A percentile compares a stretch with the other conserved stretches of the same genome.
Evolutionary conservation across 2,329 filamentous ascomycete genomes (phyloP).

Genomic region (Fusarium phyllophilum): DNA sequence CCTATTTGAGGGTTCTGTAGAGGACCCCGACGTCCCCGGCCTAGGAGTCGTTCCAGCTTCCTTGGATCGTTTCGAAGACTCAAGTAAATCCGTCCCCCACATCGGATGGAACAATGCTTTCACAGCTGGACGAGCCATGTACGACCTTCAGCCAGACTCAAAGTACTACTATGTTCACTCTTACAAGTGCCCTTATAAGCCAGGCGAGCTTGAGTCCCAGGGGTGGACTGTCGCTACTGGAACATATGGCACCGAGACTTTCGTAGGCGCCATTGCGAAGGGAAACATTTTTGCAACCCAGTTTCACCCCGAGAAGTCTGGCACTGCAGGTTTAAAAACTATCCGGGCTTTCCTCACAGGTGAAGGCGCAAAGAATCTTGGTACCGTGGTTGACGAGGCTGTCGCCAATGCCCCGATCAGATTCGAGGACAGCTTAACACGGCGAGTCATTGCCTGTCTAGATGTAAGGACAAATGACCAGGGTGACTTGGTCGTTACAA

Average conservation of each 20-base stretch:
- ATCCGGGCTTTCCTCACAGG: constrained; percentile 89
- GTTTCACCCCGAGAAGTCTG: constrained; percentile 98
- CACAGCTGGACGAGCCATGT: constrained; percentile 68
- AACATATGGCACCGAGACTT: constrained; percentile 86
- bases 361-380: constrained; percentile 64
- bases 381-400: constrained; percentile 27
- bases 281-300: constrained; percentile 91
- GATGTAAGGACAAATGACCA: constrained; percentile 95
- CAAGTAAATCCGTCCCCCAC: constrained; percentile 91
- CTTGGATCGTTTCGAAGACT: constrained; percentile 80
- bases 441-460: constrained; percentile 92
- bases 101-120: constrained; percentile 98
- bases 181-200: constrained; percentile 82
- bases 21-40: constrained; percentile 77
- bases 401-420: constrained; percentile 22
- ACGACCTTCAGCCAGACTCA: constrained; percentile 80
- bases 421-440: constrained; percentile 78
- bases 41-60: constrained; percentile 77
- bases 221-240: constrained; percentile 95
- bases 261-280: constrained; percentile 88
- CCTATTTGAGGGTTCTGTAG: constrained; percentile 85
- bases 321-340: constrained; percentile 85
- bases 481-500: constrained; percentile 96
- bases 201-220: constrained; percentile 77
- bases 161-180: constrained; percentile 99